Base-by-base conservation (phyloP, 345 rosid species). In the Pseudoturritis turrita region DNA sequence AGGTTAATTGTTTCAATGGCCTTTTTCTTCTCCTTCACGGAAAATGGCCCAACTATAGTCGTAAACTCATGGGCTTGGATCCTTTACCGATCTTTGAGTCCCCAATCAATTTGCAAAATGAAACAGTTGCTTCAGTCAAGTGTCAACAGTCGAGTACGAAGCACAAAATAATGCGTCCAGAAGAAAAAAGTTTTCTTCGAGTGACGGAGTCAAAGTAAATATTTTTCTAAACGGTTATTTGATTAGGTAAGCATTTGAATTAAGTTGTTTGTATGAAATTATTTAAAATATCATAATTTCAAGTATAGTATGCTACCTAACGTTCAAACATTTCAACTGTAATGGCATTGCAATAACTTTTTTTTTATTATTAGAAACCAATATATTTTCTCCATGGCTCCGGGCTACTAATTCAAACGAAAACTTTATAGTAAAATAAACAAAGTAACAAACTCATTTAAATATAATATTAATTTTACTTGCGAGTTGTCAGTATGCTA, bases 271-370 rank as follows among this genome's bases (percentile, higher is more conserved):
- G 29, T 37, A 2, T 21, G 31, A 47, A 58, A 36, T 36, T 12
- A 58, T 37, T 33, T 19, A 18, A 22, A 35, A 36, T 39, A 58
- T 11, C 29, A 36, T 58, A 36, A 12, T 12, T 13, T 11, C 19
- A 59, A 59, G 18, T 59, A 14, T 21, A 4, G 9, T 37, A 4
- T 37, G 47, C 31, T 39, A 59, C 64, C 45, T 22, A 59, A 59
- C 64, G 47, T 59, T 59, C 46, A 37, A 59, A 59, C 64, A 59
- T 37, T 59, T 59, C 46, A 37, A 22, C 46, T 21, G 19, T 37
- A 37, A 59, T 31, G 47, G 19, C 46, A 39, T 35, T 56, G 25
- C 57, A 33, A 33, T 33, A 52, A 13, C 3, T 26, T 51, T n/a
- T 50, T 21, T 11, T 4, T 4, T 26, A 1, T 13, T 52, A 13